phyloP scores from a whole-genome alignment of 306 rosid species.

The Malus orientalis region DNA sequence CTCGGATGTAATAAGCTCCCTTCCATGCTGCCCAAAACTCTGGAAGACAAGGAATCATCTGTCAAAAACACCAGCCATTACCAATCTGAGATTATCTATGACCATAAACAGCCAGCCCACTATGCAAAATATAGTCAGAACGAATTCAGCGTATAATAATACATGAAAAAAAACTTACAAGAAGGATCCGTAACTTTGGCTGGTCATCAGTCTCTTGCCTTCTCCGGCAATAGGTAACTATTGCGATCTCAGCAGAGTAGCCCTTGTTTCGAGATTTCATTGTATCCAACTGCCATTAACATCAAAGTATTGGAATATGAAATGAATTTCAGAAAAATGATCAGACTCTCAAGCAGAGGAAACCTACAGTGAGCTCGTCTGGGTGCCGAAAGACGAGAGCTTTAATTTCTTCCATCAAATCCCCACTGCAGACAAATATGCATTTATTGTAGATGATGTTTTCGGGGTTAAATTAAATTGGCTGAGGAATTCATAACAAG shows the following conservation, averaged over 20 bases:
- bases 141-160: background rate
- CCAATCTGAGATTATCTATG: conserved; percentile 68
- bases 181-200: conserved; percentile 75
- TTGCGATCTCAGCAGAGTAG: conserved; percentile 58
- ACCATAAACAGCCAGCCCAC: background rate
- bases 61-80: conserved; percentile 94
- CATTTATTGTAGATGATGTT: background rate
- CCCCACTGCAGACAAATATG: conserved; percentile 46
- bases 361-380: conserved; percentile 62
- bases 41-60: conserved; percentile 99
- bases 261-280: conserved; percentile 62
- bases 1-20: conserved; percentile 93
- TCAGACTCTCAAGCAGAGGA: background rate
- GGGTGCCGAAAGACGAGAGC: conserved; percentile 82
- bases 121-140: background rate
- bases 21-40: conserved; percentile 99
- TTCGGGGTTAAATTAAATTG: background rate
- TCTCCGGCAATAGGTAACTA: conserved; percentile 64
- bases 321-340: background rate
- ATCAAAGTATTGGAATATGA: conserved; percentile 3
- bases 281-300: conserved; percentile 54
- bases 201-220: conserved; percentile 41
- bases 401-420: conserved; percentile 69
- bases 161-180: conserved; percentile 53
- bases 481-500: background rate